phyloP scores from a whole-genome alignment of 148 eudicot species.

The Chenopodium berlandieri region DNA sequence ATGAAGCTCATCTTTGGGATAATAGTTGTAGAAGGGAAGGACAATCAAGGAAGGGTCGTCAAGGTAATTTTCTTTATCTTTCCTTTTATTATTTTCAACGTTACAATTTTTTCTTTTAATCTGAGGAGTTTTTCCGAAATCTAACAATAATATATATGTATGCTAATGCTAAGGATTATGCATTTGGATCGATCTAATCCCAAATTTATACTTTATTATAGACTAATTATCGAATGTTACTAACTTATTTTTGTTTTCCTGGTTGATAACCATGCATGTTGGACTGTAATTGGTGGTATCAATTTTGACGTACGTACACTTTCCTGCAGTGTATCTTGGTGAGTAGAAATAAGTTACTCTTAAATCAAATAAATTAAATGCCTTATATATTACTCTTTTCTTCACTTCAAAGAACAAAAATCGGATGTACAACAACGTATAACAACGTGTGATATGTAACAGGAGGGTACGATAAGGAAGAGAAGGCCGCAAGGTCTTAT shows the following conservation, averaged over 20 bases:
- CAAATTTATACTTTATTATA: not conserved
- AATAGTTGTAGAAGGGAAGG: slow-evolving; percentile 98
- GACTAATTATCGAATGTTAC: not conserved
- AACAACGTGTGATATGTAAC: not conserved
- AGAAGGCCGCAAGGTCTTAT: slow-evolving; percentile 96
- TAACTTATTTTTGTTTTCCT: slow-evolving; percentile 20
- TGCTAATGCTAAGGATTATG: not conserved
- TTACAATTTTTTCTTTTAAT: not conserved
- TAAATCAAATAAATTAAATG: too few species aligned
- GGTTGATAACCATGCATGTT: slow-evolving; percentile 16
- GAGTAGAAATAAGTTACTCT: slow-evolving; percentile 21
- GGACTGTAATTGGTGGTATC: slow-evolving; percentile 14
- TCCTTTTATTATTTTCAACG: not conserved
- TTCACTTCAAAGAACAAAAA: not conserved
- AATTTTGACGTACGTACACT: not conserved
- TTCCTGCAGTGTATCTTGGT: slow-evolving; percentile 73
- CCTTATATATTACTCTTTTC: not conserved
- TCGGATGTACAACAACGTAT: too few species aligned
- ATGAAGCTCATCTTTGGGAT: slow-evolving; percentile 94
- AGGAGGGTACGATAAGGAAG: slow-evolving; percentile 99
- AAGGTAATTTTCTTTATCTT: slow-evolving; percentile 45
- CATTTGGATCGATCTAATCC: not conserved
- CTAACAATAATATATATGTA: not conserved
- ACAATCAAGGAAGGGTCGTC: slow-evolving; percentile 95
- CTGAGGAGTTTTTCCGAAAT: too few species aligned